Percentiles rank a stretch among this genome's conserved stretches.
Evolutionary conservation across 305 asterid species (phyloP).

Genomic region (Plantago coronopus): DNA sequence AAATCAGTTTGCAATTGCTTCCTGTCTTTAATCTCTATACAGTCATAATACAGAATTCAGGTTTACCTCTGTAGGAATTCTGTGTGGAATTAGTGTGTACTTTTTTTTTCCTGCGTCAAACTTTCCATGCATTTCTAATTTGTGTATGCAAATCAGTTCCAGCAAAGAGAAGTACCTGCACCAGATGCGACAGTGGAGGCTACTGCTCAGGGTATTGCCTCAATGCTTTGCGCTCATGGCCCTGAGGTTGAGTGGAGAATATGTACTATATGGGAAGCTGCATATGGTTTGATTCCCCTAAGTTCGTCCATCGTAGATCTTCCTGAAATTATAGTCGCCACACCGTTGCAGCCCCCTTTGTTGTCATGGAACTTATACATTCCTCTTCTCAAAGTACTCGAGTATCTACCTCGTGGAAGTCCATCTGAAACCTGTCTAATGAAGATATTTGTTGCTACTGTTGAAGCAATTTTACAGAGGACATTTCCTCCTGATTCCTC

Average conservation of each 20-base stretch:
- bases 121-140: conserved; percentile 23
- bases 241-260: conserved; percentile 99
- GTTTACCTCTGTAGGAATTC: neutral
- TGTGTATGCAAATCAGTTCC: conserved; percentile 22
- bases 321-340: conserved; percentile 92
- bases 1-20: neutral
- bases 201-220: conserved; percentile 99
- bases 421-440: conserved; percentile 96
- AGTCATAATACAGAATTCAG: neutral
- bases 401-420: conserved; percentile 98
- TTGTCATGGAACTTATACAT: conserved; percentile 93
- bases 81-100: neutral
- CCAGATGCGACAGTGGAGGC: conserved; percentile 95
- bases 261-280: conserved; percentile 99
- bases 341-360: conserved; percentile 95
- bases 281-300: conserved; percentile 95
- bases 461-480: conserved; percentile 92
- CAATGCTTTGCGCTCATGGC: conserved; percentile 99
- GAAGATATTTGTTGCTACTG: conserved; percentile 99
- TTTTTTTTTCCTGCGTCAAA: neutral
- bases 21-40: neutral
- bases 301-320: conserved; percentile 95
- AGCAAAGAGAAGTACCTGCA: conserved; percentile 73
- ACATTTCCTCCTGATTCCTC: conserved; percentile 88
- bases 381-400: conserved; percentile 95